Evolutionary conservation across 1,284 basidiomycete species (phyloP).

Genomic region (Fomitopsis betulina): DNA sequence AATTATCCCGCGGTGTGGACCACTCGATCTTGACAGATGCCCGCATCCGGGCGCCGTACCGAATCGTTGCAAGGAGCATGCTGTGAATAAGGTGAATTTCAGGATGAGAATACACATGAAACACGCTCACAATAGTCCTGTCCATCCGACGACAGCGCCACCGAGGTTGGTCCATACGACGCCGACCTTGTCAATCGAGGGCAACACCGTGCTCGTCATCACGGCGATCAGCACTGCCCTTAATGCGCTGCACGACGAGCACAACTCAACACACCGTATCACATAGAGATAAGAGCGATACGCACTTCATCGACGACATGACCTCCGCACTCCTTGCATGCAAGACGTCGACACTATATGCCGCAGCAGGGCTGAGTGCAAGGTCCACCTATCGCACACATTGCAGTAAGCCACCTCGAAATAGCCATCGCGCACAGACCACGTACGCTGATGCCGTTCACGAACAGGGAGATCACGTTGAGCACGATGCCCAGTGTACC

Average conservation of each 20-base stretch:
- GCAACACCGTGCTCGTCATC: not conserved
- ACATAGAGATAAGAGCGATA: not conserved
- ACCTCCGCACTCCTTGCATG: conserved; percentile 47
- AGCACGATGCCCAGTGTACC: conserved; percentile 31
- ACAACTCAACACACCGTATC: not conserved
- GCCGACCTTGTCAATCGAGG: not conserved
- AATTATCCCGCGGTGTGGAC: not conserved
- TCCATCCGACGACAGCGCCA: not conserved
- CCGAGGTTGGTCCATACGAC: not conserved
- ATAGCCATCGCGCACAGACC: not conserved
- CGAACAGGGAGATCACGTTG: conserved; percentile 36
- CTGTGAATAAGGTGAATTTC: not conserved
- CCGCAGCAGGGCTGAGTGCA: conserved; percentile 43
- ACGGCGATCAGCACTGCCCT: not conserved
- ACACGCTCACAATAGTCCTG: not conserved
- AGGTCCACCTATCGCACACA: conserved; percentile 32
- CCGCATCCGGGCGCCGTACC: not conserved
- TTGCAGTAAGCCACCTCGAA: not conserved
- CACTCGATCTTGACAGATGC: not conserved
- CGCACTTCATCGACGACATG: conserved; percentile 36
- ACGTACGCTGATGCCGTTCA: conserved; percentile 43
- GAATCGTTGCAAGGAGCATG: not conserved
- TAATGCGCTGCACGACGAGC: not conserved
- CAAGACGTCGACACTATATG: conserved; percentile 52
- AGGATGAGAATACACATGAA: too few relatives aligned